phyloP scores from a whole-genome alignment of 2,329 filamentous ascomycete genomes.

The Curvularia spicifera region DNA sequence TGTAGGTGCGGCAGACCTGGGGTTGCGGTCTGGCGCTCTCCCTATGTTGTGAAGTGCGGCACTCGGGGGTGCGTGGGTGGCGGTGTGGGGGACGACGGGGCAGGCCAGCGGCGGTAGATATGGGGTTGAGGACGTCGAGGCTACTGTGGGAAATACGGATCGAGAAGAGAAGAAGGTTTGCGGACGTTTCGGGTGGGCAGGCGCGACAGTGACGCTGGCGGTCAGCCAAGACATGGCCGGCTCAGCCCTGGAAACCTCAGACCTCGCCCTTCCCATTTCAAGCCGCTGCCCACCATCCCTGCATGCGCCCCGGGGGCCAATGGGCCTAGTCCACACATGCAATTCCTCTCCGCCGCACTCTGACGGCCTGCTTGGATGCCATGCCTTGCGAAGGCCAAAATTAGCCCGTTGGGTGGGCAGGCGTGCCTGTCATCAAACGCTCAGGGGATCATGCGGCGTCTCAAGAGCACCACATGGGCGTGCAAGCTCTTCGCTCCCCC shows the following conservation, averaged over 20 bases:
- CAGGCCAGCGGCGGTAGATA: background rate
- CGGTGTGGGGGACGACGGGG: slow-evolving; percentile 2
- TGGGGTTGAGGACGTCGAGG: slow-evolving; percentile 9
- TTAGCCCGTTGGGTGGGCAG: slow-evolving; percentile 17
- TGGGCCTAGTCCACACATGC: slow-evolving; percentile 10
- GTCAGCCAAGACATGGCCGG: slow-evolving; percentile 15
- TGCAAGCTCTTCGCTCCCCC: slow-evolving; percentile 5
- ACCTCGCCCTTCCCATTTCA: slow-evolving; percentile 11
- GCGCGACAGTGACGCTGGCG: slow-evolving; percentile 20
- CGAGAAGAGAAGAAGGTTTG: slow-evolving; percentile 13
- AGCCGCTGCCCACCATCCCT: slow-evolving; percentile 12
- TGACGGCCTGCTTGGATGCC: slow-evolving; percentile 1
- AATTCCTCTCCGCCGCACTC: slow-evolving; percentile 15
- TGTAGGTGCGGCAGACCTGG: slow-evolving; percentile 15
- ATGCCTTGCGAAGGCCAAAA: slow-evolving; percentile 18
- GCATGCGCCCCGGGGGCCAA: background rate
- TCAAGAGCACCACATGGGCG: slow-evolving; percentile 15
- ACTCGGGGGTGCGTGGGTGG: slow-evolving; percentile 11
- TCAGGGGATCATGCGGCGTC: slow-evolving; percentile 24
- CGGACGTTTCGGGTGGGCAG: slow-evolving; percentile 16
- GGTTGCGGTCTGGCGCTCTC: slow-evolving; percentile 12
- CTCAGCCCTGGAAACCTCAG: slow-evolving; percentile 19
- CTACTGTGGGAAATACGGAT: background rate
- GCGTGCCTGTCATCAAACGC: slow-evolving; percentile 30
- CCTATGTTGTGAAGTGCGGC: slow-evolving; percentile 12